Conservation (phyloP, 2,329 filamentous ascomycete species). For the Monilinia fructigena region DNA sequence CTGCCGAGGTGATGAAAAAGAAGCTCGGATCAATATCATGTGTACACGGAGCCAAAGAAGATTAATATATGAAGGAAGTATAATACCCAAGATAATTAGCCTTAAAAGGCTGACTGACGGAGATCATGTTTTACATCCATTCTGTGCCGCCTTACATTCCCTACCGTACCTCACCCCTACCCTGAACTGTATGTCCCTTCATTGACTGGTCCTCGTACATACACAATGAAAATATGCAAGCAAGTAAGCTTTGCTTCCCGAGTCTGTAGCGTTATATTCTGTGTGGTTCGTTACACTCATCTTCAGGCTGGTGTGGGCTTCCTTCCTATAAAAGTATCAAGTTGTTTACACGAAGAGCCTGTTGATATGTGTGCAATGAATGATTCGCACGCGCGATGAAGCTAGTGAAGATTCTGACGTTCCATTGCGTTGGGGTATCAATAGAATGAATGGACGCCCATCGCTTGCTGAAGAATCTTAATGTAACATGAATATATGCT, state of each 20-base stretch:
- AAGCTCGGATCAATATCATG: constrained; percentile 3
- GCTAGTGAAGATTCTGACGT: constrained; percentile 4
- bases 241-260: constrained; percentile 19
- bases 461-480: constrained; percentile 20
- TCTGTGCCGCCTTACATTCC: constrained; percentile 7
- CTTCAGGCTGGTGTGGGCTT: neutral
- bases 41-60: neutral
- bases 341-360: neutral
- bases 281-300: neutral
- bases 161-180: neutral
- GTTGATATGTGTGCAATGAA: neutral
- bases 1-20: neutral
- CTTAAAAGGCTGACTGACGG: constrained; percentile 23
- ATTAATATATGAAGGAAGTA: neutral
- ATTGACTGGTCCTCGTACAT: constrained; percentile 9
- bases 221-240: constrained; percentile 1
- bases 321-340: neutral
- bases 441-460: neutral
- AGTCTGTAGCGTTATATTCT: constrained; percentile 16
- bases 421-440: constrained; percentile 10
- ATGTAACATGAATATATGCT: constrained; percentile 16
- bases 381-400: constrained; percentile 1
- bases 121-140: constrained; percentile 13
- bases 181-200: neutral
- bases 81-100: neutral